A percentile compares a stretch with the other conserved stretches of the same genome.
phyloP scores from a whole-genome alignment of 2,329 filamentous ascomycete species.

The Stromatinia cepivora region DNA sequence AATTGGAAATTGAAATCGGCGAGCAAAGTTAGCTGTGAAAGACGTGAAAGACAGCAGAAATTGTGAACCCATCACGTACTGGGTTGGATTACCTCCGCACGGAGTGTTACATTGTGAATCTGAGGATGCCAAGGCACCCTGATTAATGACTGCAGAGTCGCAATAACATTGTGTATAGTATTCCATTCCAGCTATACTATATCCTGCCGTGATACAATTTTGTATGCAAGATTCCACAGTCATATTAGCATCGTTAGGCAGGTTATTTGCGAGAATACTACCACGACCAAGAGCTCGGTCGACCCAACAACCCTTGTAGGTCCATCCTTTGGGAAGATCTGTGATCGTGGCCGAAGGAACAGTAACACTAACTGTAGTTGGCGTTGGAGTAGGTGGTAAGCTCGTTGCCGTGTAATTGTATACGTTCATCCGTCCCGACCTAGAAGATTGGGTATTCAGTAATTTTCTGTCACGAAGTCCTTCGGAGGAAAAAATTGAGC shows the following conservation, averaged over 20 bases:
- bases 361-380: slow-evolving; percentile 3
- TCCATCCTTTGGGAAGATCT: slow-evolving; percentile 32
- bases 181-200: slow-evolving; percentile 41
- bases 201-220: slow-evolving; percentile 41
- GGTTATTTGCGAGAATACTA: slow-evolving; percentile 27
- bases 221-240: slow-evolving; percentile 32
- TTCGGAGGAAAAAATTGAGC: neutral
- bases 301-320: slow-evolving; percentile 34
- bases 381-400: slow-evolving; percentile 20
- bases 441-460: neutral
- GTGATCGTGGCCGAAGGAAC: slow-evolving; percentile 25
- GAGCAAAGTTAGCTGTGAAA: neutral
- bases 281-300: slow-evolving; percentile 30
- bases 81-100: slow-evolving; percentile 35
- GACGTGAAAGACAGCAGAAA: neutral
- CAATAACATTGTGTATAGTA: slow-evolving; percentile 41
- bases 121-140: slow-evolving; percentile 29
- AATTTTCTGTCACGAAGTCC: neutral
- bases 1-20: neutral
- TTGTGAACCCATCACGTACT: slow-evolving; percentile 23
- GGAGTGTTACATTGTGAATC: slow-evolving; percentile 42
- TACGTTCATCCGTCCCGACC: slow-evolving; percentile 31
- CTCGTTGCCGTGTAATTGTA: slow-evolving; percentile 29
- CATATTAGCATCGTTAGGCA: slow-evolving; percentile 25
- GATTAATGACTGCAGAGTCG: slow-evolving; percentile 33